Base-by-base conservation (phyloP, 768 basidiomycete species). In the Lactarius hengduanensis region DNA sequence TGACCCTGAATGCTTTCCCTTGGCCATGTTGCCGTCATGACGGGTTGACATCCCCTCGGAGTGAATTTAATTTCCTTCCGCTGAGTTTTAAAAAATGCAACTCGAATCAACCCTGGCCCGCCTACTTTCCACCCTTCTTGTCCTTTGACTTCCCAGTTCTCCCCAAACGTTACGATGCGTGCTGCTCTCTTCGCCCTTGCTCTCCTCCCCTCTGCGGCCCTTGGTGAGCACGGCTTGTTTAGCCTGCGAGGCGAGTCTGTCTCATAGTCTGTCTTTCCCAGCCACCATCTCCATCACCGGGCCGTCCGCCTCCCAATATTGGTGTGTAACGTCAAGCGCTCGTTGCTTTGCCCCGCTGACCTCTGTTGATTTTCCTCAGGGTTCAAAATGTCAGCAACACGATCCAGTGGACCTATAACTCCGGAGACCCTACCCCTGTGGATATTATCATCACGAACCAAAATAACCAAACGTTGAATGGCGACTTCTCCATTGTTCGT, bases 401-500 rank as follows among this genome's bases (percentile, higher is more conserved):
- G 28, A 79, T 80, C 67, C 69, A 67, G 43, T 80, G 79, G 79
- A 62, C 64, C 20, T 77, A 66, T 67, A 68, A 13, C 57, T 0
- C 59, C 34, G 77, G 77, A 30, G 78, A 78, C 68, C 78, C 77
- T 15, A 68, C 59, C 61, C 69, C 75, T n/a, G 73, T 79, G 54
- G 62, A 75, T 54, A 76, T 80, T 45, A 59, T 72, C 43, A 64
- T 80, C 67, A 72, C 71, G 58, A 79, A 80, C 71, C 7, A 58
- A 9, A 65, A 76, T 61, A 74, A 71, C 60, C 57, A 54, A 41
- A 73, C 73, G 11, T 74, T 80, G 57, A 79, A 79, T 70, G 79
- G 79, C 36, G 60, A 61, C 15, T 80, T 78, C 70, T 74, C 74
- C 15, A 79, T 80, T 61, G 75, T 74, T 22, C 65, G 71, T n/a